A percentile compares a stretch with the other conserved stretches of the same genome.
Evolutionary conservation across 1,139 yeast genomes (phyloP).

Genomic region (Meyerozyma elateridarum): DNA sequence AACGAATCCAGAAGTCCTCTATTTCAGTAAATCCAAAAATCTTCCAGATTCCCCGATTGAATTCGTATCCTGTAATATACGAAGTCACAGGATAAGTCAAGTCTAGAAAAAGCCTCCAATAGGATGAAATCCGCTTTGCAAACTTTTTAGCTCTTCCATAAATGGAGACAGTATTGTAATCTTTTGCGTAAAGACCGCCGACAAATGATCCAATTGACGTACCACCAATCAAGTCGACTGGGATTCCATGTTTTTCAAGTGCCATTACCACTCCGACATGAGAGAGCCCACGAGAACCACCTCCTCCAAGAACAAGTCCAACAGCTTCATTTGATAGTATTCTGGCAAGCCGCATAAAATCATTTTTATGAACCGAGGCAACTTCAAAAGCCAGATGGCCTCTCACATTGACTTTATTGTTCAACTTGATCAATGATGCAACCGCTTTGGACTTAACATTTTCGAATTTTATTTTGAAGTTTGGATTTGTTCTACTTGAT

Average conservation of each 20-base stretch:
- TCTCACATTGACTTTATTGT: conserved; percentile 14
- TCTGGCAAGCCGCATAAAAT: conserved; percentile 84
- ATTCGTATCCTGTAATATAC: conserved; percentile 94
- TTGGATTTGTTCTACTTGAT: conserved; percentile 31
- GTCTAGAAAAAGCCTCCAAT: conserved; percentile 83
- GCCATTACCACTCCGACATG: conserved; percentile 93
- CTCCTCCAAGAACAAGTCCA: conserved; percentile 93
- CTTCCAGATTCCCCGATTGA: conserved; percentile 95
- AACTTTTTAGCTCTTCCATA: conserved; percentile 88
- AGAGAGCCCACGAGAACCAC: conserved; percentile 93
- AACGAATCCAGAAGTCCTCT: conserved; percentile 93
- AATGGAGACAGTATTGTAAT: conserved; percentile 84
- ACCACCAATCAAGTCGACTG: conserved; percentile 91
- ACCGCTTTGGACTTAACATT: conserved; percentile 28
- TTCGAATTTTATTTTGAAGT: conserved; percentile 29
- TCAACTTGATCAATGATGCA: conserved; percentile 22
- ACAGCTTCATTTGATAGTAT: conserved; percentile 89
- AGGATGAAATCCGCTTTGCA: conserved; percentile 72
- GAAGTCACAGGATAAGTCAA: conserved; percentile 91
- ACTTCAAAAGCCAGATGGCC: conserved; percentile 24
- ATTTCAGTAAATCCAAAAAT: conserved; percentile 87
- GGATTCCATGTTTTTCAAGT: conserved; percentile 89
- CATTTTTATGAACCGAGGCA: conserved; percentile 68
- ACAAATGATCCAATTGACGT: conserved; percentile 95
- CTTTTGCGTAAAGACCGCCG: conserved; percentile 92